Evolutionary conservation across 306 rosid genomes (phyloP), one percentile per base, ranked within the genome.

Genomic region (Pachyrhizus erosus): DNA sequence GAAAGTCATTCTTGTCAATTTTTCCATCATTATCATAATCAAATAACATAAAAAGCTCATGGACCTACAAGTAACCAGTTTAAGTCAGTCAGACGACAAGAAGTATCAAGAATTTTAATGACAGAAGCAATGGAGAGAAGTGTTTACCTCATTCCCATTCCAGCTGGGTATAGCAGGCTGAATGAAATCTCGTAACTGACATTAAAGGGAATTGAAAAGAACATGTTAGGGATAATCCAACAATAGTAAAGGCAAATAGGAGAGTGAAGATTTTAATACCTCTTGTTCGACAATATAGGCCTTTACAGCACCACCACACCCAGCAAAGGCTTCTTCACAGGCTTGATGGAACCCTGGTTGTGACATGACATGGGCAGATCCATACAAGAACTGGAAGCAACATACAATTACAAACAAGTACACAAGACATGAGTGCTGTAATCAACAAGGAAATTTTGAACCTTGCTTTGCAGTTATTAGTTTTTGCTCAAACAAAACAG

Each of bases 371-470:
- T 91, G 87, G 13, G 80, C 92, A 33, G 97, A 91, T 46, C 90
- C 93, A 71, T 75, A 92, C 79, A 96, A 87, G 86, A 93, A 93
- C 99, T 92, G 90, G 75, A 85, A 57, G 81, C 77, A 87, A 79
- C 82, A 64, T 24, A 64, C 24, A 81, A 62, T 58, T 24, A 72
- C 20, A 84, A 62, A 72, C 10, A 33, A 39, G 58, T 46, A 40
- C 40, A 40, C n/a, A 55, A 39, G 43, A 65, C 7, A 17, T 52
- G 18, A 75, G 8, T 57, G 74, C 29, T 39, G 18, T 64, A 49
- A 60, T 75, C 29, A 43, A 52, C 21, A 52, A 58, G 26, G 37
- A 75, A 29, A 68, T 31, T 48, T 12, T 23, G 66, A 84, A 81
- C 43, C 33, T 58, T 37, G 51, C 15, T 49, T 11, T 27, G 67